Evolutionary conservation across 495 filamentous ascomycete genomes (phyloP).

Genomic region (Jackrogersella minutella): DNA sequence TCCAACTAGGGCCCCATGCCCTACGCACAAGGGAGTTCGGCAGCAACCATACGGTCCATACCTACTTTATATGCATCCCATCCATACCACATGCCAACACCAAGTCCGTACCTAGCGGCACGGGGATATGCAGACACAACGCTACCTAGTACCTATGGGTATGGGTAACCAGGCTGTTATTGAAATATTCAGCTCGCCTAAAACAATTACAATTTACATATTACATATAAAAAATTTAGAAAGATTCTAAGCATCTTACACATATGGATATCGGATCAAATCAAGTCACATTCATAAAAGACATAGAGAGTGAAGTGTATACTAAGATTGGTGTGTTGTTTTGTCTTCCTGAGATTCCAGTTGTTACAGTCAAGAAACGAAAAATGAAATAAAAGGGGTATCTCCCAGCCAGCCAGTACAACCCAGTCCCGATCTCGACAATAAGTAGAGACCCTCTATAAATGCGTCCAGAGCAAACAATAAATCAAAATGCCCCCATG

Average conservation of each 20-base stretch:
- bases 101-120: neutral
- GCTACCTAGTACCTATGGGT: too few relatives aligned
- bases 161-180: neutral
- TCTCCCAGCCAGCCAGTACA: conserved; percentile 48
- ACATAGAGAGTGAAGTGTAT: neutral
- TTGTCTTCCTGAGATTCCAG: conserved; percentile 36
- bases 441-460: conserved; percentile 41
- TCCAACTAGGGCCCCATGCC: conserved; percentile 12
- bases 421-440: conserved; percentile 39
- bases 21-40: conserved; percentile 7
- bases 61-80: too few relatives aligned
- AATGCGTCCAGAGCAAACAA: conserved; percentile 23
- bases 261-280: neutral
- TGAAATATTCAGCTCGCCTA: too few relatives aligned
- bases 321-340: conserved; percentile 23
- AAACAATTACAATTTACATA: too few relatives aligned
- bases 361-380: conserved; percentile 21
- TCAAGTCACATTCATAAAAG: conserved; percentile 7
- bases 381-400: conserved; percentile 44
- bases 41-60: conserved; percentile 22
- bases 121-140: too few relatives aligned
- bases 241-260: too few relatives aligned
- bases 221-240: too few relatives aligned
- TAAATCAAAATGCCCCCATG: conserved; percentile 30
- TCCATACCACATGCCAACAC: conserved; percentile 18